Evolutionary conservation across 768 basidiomycete genomes (phyloP).

Genomic region (Suillus spraguei): DNA sequence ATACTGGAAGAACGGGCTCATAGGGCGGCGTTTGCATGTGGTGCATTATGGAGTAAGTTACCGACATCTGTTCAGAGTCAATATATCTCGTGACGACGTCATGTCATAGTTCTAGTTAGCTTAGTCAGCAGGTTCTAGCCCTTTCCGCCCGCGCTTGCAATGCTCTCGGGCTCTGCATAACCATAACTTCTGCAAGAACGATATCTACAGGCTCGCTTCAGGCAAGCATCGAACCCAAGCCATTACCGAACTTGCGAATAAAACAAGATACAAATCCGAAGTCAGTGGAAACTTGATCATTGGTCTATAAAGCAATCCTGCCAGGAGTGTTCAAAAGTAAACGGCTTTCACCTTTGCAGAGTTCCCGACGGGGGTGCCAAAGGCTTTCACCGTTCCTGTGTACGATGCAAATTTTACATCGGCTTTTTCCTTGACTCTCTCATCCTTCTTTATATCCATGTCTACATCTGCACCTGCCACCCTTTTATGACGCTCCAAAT

Average conservation of each 20-base stretch:
- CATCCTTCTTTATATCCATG: conserved; percentile 54
- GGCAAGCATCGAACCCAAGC: not conserved
- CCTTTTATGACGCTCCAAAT: too few relatives aligned
- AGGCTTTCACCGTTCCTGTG: conserved; percentile 41
- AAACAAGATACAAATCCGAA: not conserved
- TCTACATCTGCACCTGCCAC: conserved; percentile 49
- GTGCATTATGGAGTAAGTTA: not conserved
- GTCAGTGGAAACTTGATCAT: not conserved
- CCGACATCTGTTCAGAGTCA: not conserved
- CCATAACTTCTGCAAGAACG: too few relatives aligned
- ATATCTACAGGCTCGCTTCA: not conserved
- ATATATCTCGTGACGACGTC: conserved; percentile 3
- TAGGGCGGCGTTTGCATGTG: conserved; percentile 5
- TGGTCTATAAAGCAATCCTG: not conserved
- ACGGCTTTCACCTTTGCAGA: conserved; percentile 44
- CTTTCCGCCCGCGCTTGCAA: too few relatives aligned
- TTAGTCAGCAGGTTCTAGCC: not conserved
- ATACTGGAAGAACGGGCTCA: not conserved
- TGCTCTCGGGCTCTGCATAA: too few relatives aligned
- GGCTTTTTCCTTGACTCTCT: conserved; percentile 42
- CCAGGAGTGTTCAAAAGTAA: conserved; percentile 40
- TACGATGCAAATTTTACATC: conserved; percentile 48
- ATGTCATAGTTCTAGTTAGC: not conserved
- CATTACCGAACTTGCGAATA: not conserved
- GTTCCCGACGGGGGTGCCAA: conserved; percentile 29